Conservation (phyloP, 225 moss, liverwort and hornwort genomes). For the Pseudoscleropodium purum region DNA sequence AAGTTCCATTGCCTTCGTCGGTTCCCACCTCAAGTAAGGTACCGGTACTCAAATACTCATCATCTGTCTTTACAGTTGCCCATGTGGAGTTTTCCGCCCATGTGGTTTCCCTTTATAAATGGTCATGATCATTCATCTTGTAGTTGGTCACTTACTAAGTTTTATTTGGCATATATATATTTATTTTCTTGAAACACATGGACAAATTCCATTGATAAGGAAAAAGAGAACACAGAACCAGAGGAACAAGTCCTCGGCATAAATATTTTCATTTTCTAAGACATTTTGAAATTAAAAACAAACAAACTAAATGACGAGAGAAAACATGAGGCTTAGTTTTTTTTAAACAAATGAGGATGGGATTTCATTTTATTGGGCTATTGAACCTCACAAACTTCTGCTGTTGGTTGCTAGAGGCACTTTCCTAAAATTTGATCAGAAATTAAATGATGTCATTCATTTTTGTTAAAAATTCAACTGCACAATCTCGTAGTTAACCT, state of each 20-base stretch:
- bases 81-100: neutral
- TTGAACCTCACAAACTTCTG: neutral
- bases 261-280: too few relatives aligned
- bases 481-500: neutral
- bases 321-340: too few relatives aligned
- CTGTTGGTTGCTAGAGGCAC: fast-evolving
- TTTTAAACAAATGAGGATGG: too few relatives aligned
- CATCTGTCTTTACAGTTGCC: neutral
- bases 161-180: too few relatives aligned
- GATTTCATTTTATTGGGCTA: too few relatives aligned
- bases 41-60: neutral
- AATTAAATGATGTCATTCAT: neutral
- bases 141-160: neutral
- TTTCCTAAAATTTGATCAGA: neutral
- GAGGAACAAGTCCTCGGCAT: too few relatives aligned
- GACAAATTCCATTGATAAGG: too few relatives aligned
- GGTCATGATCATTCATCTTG: neutral
- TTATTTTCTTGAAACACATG: too few relatives aligned
- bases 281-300: too few relatives aligned
- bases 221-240: too few relatives aligned
- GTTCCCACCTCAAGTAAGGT: neutral
- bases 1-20: neutral
- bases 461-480: neutral
- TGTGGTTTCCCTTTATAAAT: neutral
- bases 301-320: too few relatives aligned